These are phyloP conservation scores for Penicillium canescens DNA, from an alignment of 495 filamentous ascomycete genomes.

Conservation along the genomic window DNA sequence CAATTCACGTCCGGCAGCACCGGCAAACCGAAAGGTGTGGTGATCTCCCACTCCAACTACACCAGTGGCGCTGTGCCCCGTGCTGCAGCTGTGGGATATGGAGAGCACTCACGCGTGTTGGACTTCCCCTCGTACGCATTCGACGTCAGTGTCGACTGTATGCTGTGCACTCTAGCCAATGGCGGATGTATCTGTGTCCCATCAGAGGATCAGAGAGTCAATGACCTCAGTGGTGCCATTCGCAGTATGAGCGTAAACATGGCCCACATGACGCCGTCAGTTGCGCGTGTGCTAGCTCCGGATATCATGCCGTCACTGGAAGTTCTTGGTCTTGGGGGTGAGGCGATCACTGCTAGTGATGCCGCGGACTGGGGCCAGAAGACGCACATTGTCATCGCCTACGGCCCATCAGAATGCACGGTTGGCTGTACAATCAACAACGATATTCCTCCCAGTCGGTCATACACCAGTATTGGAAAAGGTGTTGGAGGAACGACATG, in stretches of 20 bases:
- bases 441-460: background rate
- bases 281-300: slow-evolving; percentile 21
- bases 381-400: slow-evolving; percentile 21
- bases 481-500: slow-evolving; percentile 26
- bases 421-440: slow-evolving; percentile 17
- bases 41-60: slow-evolving; percentile 37
- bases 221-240: slow-evolving; percentile 26
- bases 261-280: slow-evolving; percentile 26
- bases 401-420: slow-evolving; percentile 38
- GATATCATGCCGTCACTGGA: slow-evolving; percentile 16
- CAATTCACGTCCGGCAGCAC: slow-evolving; percentile 44
- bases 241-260: slow-evolving; percentile 17
- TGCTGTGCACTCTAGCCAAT: slow-evolving; percentile 49
- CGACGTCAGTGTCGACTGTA: slow-evolving; percentile 55
- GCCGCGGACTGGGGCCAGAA: slow-evolving; percentile 22
- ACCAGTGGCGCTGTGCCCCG: slow-evolving; percentile 13
- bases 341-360: slow-evolving; percentile 14
- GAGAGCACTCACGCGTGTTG: slow-evolving; percentile 41
- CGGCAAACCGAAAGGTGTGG: slow-evolving; percentile 43
- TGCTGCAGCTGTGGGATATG: background rate
- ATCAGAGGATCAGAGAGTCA: slow-evolving; percentile 29
- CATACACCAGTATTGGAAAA: slow-evolving; percentile 26
- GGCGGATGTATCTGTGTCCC: slow-evolving; percentile 43
- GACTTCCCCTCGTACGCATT: slow-evolving; percentile 62
- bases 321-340: slow-evolving; percentile 24